Conservation (phyloP, 2,329 filamentous ascomycete genomes). For the Aspergillus sp. region DNA sequence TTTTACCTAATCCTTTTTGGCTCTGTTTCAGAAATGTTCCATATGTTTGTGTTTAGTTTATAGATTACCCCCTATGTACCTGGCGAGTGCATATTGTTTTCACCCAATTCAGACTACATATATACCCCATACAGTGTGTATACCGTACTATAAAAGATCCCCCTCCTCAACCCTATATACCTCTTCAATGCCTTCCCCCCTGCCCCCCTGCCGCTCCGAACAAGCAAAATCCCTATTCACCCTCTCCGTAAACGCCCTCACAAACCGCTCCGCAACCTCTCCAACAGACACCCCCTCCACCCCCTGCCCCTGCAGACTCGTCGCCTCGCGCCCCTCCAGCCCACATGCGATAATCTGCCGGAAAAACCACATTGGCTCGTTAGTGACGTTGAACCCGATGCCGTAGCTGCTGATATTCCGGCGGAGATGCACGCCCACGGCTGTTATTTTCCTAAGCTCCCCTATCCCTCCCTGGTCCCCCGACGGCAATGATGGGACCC, state of each 20-base stretch:
- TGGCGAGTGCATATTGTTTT: neutral
- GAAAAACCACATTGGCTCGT: slow-evolving; percentile 56
- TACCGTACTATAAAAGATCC: slow-evolving; percentile 16
- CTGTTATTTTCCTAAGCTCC: slow-evolving; percentile 63
- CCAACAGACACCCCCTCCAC: slow-evolving; percentile 27
- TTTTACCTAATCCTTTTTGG: neutral
- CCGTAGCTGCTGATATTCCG: slow-evolving; percentile 78
- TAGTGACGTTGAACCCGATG: slow-evolving; percentile 55
- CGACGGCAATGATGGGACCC: slow-evolving; percentile 42
- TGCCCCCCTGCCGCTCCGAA: slow-evolving; percentile 12
- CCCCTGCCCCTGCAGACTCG: slow-evolving; percentile 57
- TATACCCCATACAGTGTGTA: no score
- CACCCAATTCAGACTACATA: neutral
- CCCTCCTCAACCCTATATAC: slow-evolving; percentile 31
- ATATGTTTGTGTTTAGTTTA: neutral
- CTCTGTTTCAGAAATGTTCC: neutral
- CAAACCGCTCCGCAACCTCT: slow-evolving; percentile 30
- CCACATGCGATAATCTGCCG: slow-evolving; percentile 84
- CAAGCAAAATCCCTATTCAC: slow-evolving; percentile 30
- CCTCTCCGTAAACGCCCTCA: slow-evolving; percentile 30
- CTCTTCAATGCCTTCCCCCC: slow-evolving; percentile 30
- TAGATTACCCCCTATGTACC: no score
- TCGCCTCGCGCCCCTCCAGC: slow-evolving; percentile 67
- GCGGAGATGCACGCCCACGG: slow-evolving; percentile 83
- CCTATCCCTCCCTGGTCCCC: neutral